Evolutionary conservation across 495 filamentous ascomycete genomes (phyloP).

Genomic region (Aspergillus sclerotiicarbonarius): DNA sequence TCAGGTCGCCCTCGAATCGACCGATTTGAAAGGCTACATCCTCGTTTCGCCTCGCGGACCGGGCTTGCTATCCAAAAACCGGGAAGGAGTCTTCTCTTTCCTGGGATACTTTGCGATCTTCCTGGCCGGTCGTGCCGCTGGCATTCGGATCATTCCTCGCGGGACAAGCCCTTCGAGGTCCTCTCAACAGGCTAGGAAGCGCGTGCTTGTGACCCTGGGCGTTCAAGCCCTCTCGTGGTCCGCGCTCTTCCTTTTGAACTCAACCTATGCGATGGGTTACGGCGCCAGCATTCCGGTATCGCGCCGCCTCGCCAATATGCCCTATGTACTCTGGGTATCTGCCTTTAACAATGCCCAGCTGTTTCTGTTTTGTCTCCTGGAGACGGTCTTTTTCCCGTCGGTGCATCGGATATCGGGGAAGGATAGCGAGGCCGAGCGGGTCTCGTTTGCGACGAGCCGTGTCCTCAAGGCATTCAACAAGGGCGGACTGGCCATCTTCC

Average conservation of each 20-base stretch:
- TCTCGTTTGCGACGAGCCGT: constrained; percentile 70
- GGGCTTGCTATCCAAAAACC: constrained; percentile 79
- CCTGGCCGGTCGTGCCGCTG: constrained; percentile 79
- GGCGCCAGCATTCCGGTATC: constrained; percentile 68
- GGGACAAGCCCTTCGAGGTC: constrained; percentile 35
- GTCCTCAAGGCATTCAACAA: constrained; percentile 81
- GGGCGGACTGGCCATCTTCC: constrained; percentile 82
- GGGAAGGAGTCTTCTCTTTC: constrained; percentile 93
- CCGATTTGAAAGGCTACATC: constrained; percentile 76
- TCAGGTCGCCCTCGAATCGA: constrained; percentile 72
- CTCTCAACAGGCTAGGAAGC: constrained; percentile 43
- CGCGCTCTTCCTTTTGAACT: constrained; percentile 62
- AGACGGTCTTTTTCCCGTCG: constrained; percentile 71
- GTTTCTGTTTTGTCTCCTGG: constrained; percentile 70
- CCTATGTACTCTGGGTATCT: constrained; percentile 87
- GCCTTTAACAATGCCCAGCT: constrained; percentile 85
- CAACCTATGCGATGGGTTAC: constrained; percentile 65
- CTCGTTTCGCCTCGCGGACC: constrained; percentile 73
- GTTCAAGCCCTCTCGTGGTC: constrained; percentile 65
- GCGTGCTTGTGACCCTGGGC: constrained; percentile 58
- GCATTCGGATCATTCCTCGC: constrained; percentile 73
- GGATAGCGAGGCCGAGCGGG: constrained; percentile 51
- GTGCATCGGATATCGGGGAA: constrained; percentile 55
- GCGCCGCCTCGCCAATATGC: constrained; percentile 85
- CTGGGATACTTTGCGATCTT: constrained; percentile 94